Percentiles rank a stretch among this genome's conserved stretches.
These are phyloP conservation scores for Paraphaeosphaeria sporulosa DNA, from an alignment of 2,329 filamentous ascomycete species.

Conservation along the genomic window DNA sequence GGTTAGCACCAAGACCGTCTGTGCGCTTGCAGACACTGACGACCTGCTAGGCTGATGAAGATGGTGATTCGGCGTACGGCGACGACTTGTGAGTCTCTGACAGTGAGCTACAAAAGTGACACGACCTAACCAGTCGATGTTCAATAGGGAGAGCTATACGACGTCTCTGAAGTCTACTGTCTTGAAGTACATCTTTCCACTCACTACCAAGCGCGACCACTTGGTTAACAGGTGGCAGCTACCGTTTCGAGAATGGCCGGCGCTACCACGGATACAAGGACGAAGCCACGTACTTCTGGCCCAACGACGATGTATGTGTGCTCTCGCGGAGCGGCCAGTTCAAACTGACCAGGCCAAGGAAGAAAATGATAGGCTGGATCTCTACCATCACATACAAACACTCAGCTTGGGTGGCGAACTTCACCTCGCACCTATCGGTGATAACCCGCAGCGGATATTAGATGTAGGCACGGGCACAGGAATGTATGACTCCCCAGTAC, in stretches of 20 bases:
- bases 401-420: constrained; percentile 29
- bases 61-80: constrained; percentile 28
- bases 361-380: constrained; percentile 37
- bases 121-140: constrained; percentile 1
- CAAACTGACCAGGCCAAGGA: constrained; percentile 17
- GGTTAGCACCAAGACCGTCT: constrained; percentile 5
- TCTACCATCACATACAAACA: constrained; percentile 34
- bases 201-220: background rate
- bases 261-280: constrained; percentile 35
- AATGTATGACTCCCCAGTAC: too few species aligned
- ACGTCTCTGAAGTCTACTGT: constrained; percentile 34
- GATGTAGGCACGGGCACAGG: constrained; percentile 33
- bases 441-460: constrained; percentile 28
- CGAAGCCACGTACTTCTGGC: constrained; percentile 30
- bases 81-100: constrained; percentile 27
- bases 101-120: background rate
- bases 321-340: background rate
- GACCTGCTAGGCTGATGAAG: constrained; percentile 8
- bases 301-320: constrained; percentile 33
- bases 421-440: constrained; percentile 33
- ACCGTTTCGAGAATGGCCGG: constrained; percentile 35
- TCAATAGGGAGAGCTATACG: constrained; percentile 30
- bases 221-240: constrained; percentile 19
- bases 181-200: constrained; percentile 21
- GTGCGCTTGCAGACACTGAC: constrained; percentile 7